phyloP scores from a whole-genome alignment of 2,329 filamentous ascomycete species.

The Canariomyces notabilis region DNA sequence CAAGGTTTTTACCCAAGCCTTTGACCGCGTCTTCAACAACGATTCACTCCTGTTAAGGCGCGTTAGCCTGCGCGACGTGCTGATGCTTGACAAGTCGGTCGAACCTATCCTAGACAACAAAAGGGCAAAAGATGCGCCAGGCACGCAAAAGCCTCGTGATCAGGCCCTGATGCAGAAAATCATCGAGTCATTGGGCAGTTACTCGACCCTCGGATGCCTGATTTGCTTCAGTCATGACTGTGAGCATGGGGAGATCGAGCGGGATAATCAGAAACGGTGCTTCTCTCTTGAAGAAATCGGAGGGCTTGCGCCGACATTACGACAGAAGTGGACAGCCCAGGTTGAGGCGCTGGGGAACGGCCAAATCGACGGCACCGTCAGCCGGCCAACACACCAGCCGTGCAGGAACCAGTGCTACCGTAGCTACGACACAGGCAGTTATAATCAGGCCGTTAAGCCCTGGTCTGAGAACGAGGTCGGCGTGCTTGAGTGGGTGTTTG shows the following conservation, averaged over 20 bases:
- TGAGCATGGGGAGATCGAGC: slow-evolving; percentile 56
- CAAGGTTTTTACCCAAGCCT: slow-evolving; percentile 51
- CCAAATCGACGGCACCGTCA: slow-evolving; percentile 1
- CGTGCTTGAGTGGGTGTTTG: slow-evolving; percentile 44
- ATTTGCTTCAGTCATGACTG: slow-evolving; percentile 57
- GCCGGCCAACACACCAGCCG: slow-evolving; percentile 20
- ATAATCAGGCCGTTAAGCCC: slow-evolving; percentile 30
- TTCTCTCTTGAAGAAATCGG: slow-evolving; percentile 47
- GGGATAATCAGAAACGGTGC: slow-evolving; percentile 47
- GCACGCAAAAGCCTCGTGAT: slow-evolving; percentile 33
- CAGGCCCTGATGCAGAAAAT: slow-evolving; percentile 35
- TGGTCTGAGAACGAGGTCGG: slow-evolving; percentile 48
- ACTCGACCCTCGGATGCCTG: slow-evolving; percentile 52
- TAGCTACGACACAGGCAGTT: slow-evolving; percentile 30
- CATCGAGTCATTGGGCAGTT: slow-evolving; percentile 48
- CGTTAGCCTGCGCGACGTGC: slow-evolving; percentile 46
- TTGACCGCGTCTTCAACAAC: slow-evolving; percentile 50
- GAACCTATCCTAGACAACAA: slow-evolving; percentile 52
- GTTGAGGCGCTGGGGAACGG: slow-evolving; percentile 14
- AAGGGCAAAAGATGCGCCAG: slow-evolving; percentile 39
- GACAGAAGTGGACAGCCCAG: slow-evolving; percentile 30
- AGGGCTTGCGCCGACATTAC: slow-evolving; percentile 30
- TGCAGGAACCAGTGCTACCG: slow-evolving; percentile 43
- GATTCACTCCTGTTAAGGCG: slow-evolving; percentile 23
- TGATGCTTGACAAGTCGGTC: slow-evolving; percentile 49